These are phyloP conservation scores for Ophiorrhiza pumila DNA, from an alignment of 257 asterid species.

Conservation along the genomic window DNA sequence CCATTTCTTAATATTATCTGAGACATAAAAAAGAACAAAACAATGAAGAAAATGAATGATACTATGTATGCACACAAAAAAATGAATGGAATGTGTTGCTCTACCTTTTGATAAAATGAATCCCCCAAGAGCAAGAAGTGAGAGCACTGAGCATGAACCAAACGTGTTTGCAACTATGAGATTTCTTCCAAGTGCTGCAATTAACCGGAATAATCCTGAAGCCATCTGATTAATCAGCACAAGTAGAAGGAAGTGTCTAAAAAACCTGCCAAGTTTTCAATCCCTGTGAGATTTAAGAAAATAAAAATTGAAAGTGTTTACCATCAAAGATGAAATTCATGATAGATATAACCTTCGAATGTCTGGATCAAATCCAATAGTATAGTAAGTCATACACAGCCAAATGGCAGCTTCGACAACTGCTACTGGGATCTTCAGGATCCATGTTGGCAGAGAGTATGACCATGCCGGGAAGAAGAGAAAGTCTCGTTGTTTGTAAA, in stretches of 20 bases:
- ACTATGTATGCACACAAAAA: no score
- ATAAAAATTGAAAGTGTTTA: no score
- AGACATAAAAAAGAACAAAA: neutral
- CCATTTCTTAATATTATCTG: slow-evolving; percentile 40
- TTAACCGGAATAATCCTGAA: slow-evolving; percentile 71
- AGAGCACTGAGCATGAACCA: slow-evolving; percentile 75
- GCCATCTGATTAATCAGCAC: slow-evolving; percentile 82
- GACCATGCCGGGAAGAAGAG: slow-evolving; percentile 84
- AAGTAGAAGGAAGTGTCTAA: slow-evolving; percentile 56
- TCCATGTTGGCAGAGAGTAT: slow-evolving; percentile 77
- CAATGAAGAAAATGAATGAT: neutral
- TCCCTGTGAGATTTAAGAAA: neutral
- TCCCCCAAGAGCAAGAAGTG: slow-evolving; percentile 85
- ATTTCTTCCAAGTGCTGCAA: slow-evolving; percentile 76
- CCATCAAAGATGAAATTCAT: neutral
- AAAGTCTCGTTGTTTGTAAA: slow-evolving; percentile 84
- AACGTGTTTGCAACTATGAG: slow-evolving; percentile 82
- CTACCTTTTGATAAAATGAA: slow-evolving; percentile 78
- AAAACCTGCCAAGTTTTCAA: slow-evolving; percentile 66
- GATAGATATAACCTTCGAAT: slow-evolving; percentile 42
- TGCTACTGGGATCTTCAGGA: slow-evolving; percentile 65
- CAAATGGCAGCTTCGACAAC: slow-evolving; percentile 64
- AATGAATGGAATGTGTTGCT: no score
- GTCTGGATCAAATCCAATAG: slow-evolving; percentile 81
- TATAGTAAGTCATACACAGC: slow-evolving; percentile 72